Evolutionary conservation across 2,329 filamentous ascomycete genomes (phyloP).

Genomic region (Colletotrichum sp.): DNA sequence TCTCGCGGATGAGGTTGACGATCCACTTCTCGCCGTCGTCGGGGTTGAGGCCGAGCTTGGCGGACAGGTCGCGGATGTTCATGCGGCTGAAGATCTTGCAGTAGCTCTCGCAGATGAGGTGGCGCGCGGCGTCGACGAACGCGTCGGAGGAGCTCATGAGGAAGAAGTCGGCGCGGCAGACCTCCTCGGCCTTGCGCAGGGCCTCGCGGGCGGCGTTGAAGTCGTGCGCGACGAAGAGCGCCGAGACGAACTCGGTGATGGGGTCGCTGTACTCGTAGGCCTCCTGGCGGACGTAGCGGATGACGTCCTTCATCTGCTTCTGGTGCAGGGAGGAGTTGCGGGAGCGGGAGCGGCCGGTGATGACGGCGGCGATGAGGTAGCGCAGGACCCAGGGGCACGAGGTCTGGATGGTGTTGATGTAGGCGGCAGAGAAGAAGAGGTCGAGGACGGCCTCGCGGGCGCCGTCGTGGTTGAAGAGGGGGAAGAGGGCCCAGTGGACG

Average conservation of each 20-base stretch:
- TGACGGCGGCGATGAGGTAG: slow-evolving; percentile 92
- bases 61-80: slow-evolving; percentile 95
- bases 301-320: slow-evolving; percentile 97
- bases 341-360: slow-evolving; percentile 83
- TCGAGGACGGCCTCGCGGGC: slow-evolving; percentile 92
- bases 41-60: slow-evolving; percentile 86
- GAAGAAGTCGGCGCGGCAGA: slow-evolving; percentile 96
- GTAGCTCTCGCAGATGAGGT: slow-evolving; percentile 98
- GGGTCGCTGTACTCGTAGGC: slow-evolving; percentile 97
- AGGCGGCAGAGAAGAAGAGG: slow-evolving; percentile 94
- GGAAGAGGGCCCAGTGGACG: slow-evolving; percentile 98
- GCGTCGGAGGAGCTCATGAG: slow-evolving; percentile 81
- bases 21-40: slow-evolving; percentile 99
- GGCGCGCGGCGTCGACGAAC: slow-evolving; percentile 92
- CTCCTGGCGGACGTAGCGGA: slow-evolving; percentile 95
- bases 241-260: slow-evolving; percentile 94
- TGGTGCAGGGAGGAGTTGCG: slow-evolving; percentile 89
- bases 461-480: slow-evolving; percentile 96
- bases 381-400: slow-evolving; percentile 95
- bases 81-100: slow-evolving; percentile 99
- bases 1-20: slow-evolving; percentile 98
- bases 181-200: slow-evolving; percentile 84
- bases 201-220: slow-evolving; percentile 96
- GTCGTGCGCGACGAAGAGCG: slow-evolving; percentile 83
- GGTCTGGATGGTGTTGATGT: slow-evolving; percentile 99